phyloP scores from a whole-genome alignment of 805 yeast species.

The Lachancea waltii region DNA sequence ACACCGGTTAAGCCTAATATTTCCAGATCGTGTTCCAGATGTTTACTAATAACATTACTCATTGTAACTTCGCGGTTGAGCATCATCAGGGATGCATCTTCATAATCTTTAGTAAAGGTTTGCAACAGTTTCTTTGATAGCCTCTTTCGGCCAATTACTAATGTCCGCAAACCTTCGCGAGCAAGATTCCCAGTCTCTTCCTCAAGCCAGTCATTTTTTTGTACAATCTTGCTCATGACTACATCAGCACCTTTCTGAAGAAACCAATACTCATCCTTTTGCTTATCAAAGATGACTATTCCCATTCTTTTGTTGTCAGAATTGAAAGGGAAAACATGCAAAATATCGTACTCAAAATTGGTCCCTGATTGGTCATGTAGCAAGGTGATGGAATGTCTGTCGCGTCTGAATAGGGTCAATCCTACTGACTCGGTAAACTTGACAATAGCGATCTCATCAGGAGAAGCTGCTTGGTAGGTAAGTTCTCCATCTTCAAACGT shows the following conservation, averaged over 20 bases:
- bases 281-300: slow-evolving; percentile 59
- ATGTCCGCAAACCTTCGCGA: slow-evolving; percentile 91
- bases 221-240: slow-evolving; percentile 81
- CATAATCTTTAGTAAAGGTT: slow-evolving; percentile 57
- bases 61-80: slow-evolving; percentile 67
- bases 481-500: slow-evolving; percentile 69
- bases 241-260: slow-evolving; percentile 94
- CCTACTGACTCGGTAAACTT: slow-evolving; percentile 87
- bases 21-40: slow-evolving; percentile 77
- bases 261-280: slow-evolving; percentile 72
- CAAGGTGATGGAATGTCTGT: slow-evolving; percentile 66
- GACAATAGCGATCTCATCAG: slow-evolving; percentile 97
- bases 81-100: slow-evolving; percentile 74
- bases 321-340: slow-evolving; percentile 87
- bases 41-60: slow-evolving; percentile 59
- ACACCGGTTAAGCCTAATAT: slow-evolving; percentile 93
- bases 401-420: slow-evolving; percentile 70
- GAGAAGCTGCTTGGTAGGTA: slow-evolving; percentile 95
- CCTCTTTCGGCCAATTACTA: slow-evolving; percentile 86
- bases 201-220: slow-evolving; percentile 88
- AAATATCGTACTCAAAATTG: slow-evolving; percentile 52
- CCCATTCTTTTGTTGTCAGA: slow-evolving; percentile 98
- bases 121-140: slow-evolving; percentile 49
- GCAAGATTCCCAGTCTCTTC: slow-evolving; percentile 98
- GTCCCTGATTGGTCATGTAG: slow-evolving; percentile 54